phyloP scores from a whole-genome alignment of 2,329 filamentous ascomycete genomes.

The Ampelomyces quisqualis region DNA sequence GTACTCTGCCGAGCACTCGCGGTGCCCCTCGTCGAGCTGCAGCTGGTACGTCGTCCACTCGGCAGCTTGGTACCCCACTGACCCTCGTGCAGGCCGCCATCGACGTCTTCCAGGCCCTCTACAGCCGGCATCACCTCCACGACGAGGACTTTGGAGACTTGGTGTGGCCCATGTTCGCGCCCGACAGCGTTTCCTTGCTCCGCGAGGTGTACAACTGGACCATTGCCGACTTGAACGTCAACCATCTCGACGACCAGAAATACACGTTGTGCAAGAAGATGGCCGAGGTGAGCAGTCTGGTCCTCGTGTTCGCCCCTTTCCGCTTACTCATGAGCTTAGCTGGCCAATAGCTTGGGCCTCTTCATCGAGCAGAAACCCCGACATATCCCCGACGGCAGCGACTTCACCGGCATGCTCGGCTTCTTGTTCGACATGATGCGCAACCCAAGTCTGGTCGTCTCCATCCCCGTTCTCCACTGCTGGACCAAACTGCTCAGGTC shows the following conservation, averaged over 20 bases:
- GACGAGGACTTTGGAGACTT: constrained; percentile 77
- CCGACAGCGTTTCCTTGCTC: constrained; percentile 69
- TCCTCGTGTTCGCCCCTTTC: constrained; percentile 4
- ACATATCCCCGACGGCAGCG: constrained; percentile 63
- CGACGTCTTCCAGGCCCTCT: constrained; percentile 81
- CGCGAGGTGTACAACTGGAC: constrained; percentile 78
- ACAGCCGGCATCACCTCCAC: constrained; percentile 69
- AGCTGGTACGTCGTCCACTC: constrained; percentile 29
- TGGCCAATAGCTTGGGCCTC: constrained; percentile 80
- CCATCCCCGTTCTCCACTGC: constrained; percentile 85
- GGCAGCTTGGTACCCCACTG: constrained; percentile 10
- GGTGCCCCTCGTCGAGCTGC: constrained; percentile 39
- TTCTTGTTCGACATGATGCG: constrained; percentile 78
- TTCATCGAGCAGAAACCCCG: constrained; percentile 78
- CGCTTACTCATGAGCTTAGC: constrained; percentile 51
- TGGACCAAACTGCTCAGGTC: constrained; percentile 83
- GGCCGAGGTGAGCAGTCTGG: constrained; percentile 66
- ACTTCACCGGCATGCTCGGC: constrained; percentile 73
- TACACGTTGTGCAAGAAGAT: constrained; percentile 93
- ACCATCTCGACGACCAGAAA: constrained; percentile 85
- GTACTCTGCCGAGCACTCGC: constrained; percentile 44
- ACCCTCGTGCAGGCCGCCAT: constrained; percentile 55
- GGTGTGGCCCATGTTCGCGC: constrained; percentile 75
- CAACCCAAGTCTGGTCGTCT: constrained; percentile 85
- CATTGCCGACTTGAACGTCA: constrained; percentile 71